phyloP scores from a whole-genome alignment of 805 yeast species.

The Zygosaccharomyces rouxii region DNA sequence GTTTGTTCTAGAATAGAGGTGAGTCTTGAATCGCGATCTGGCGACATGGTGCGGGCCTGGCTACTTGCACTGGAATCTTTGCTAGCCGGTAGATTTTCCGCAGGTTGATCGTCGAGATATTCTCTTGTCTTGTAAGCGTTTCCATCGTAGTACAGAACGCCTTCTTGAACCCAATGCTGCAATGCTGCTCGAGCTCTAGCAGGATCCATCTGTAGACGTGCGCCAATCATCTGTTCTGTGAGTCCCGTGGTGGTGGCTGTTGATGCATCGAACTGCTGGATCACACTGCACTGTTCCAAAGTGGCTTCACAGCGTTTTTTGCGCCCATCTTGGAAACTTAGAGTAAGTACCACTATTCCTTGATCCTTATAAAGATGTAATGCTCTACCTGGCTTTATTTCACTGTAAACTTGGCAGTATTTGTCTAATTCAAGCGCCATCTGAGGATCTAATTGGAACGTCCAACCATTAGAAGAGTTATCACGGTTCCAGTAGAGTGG shows the following conservation, averaged over 20 bases:
- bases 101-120: neutral
- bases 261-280: constrained; percentile 42
- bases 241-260: constrained; percentile 15
- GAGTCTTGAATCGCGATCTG: neutral
- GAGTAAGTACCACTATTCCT: constrained; percentile 59
- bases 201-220: constrained; percentile 41
- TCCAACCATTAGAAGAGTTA: constrained; percentile 36
- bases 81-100: neutral
- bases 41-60: neutral
- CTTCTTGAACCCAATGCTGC: constrained; percentile 60
- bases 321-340: constrained; percentile 49
- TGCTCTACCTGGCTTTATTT: constrained; percentile 51
- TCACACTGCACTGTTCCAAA: constrained; percentile 66
- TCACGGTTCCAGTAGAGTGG: constrained; percentile 72
- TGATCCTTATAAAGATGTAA: constrained; percentile 52
- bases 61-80: neutral
- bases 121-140: constrained; percentile 5
- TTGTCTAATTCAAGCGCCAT: constrained; percentile 41
- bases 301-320: constrained; percentile 44
- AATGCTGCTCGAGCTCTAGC: constrained; percentile 40
- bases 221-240: constrained; percentile 35
- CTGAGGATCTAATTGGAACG: constrained; percentile 46
- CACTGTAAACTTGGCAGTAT: constrained; percentile 43
- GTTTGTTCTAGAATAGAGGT: constrained; percentile 16
- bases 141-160: constrained; percentile 45